Evolutionary conservation across 2,329 filamentous ascomycete genomes (phyloP).

Genomic region (Eutypella sp.): DNA sequence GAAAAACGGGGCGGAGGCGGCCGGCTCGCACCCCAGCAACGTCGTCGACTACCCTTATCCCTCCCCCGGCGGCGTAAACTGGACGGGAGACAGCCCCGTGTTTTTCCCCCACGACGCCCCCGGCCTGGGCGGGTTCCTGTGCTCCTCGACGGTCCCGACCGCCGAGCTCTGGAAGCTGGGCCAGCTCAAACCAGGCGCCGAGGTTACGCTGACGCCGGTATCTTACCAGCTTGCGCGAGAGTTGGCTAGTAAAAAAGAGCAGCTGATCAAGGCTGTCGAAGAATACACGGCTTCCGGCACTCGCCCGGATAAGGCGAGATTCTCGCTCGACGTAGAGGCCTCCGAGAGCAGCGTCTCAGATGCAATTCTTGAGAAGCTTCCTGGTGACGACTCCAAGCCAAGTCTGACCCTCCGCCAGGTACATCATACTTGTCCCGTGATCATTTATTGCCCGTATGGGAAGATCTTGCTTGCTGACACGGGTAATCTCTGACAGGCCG

Average conservation of each 20-base stretch:
- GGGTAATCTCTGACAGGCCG: conserved; percentile 5
- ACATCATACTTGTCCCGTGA: neutral
- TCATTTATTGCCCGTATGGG: neutral
- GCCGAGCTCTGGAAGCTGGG: conserved; percentile 39
- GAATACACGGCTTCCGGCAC: too few species aligned
- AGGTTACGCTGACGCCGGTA: conserved; percentile 28
- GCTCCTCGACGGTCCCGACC: conserved; percentile 31
- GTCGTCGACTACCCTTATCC: conserved; percentile 34
- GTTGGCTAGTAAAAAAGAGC: conserved; percentile 16
- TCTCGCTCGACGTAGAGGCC: too few species aligned
- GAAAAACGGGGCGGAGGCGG: conserved; percentile 31
- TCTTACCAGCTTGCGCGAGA: conserved; percentile 18
- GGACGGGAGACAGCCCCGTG: conserved; percentile 37
- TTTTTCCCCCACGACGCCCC: conserved; percentile 35
- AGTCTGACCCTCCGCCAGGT: conserved; percentile 9
- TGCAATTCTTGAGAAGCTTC: conserved; percentile 13
- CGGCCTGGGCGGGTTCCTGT: conserved; percentile 36
- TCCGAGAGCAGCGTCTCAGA: too few species aligned
- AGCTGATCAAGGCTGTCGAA: conserved; percentile 17
- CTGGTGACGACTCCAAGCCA: conserved; percentile 17
- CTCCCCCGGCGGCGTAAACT: conserved; percentile 36
- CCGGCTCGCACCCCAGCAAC: conserved; percentile 36
- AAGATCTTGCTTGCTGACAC: neutral
- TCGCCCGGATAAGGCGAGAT: too few species aligned
- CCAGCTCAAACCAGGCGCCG: conserved; percentile 34